phyloP scores from a whole-genome alignment of 1,139 yeast genomes.

The Suhomyces chickasaworum region DNA sequence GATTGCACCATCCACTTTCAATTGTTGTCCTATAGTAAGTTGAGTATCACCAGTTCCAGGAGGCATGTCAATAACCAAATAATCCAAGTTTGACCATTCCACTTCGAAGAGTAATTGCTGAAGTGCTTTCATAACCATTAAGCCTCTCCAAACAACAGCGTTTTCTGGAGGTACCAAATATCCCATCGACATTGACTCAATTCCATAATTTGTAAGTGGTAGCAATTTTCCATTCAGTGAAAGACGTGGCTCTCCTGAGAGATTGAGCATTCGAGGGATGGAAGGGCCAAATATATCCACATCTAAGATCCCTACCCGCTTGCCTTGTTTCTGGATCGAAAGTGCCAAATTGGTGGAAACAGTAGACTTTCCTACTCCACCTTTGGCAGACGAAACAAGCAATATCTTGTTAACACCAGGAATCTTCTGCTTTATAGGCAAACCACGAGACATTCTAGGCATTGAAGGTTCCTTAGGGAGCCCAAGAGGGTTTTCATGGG shows the following conservation, averaged over 20 bases:
- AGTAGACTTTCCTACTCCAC: constrained; percentile 72
- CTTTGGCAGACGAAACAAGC: constrained; percentile 78
- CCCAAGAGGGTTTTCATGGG: constrained; percentile 59
- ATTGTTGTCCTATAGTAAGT: constrained; percentile 74
- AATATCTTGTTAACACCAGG: constrained; percentile 64
- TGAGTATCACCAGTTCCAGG: constrained; percentile 95
- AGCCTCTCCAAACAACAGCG: constrained; percentile 85
- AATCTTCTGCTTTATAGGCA: constrained; percentile 57
- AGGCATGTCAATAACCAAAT: constrained; percentile 79
- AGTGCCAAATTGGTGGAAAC: constrained; percentile 68
- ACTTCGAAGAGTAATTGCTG: constrained; percentile 83
- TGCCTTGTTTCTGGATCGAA: constrained; percentile 56
- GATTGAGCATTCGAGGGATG: constrained; percentile 65
- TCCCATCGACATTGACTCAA: constrained; percentile 91
- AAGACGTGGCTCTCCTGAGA: constrained; percentile 67
- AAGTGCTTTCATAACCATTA: constrained; percentile 84
- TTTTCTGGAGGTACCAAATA: constrained; percentile 66
- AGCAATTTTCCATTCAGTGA: constrained; percentile 56
- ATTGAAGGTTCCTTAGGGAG: constrained; percentile 49
- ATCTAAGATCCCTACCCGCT: constrained; percentile 70
- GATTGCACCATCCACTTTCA: constrained; percentile 77
- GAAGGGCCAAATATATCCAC: constrained; percentile 88
- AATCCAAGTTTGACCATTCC: constrained; percentile 73
- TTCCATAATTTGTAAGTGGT: constrained; percentile 76
- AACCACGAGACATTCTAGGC: constrained; percentile 47